Conservation (phyloP, 1,139 yeast species). For the Geotrichum cucujoidarum region DNA sequence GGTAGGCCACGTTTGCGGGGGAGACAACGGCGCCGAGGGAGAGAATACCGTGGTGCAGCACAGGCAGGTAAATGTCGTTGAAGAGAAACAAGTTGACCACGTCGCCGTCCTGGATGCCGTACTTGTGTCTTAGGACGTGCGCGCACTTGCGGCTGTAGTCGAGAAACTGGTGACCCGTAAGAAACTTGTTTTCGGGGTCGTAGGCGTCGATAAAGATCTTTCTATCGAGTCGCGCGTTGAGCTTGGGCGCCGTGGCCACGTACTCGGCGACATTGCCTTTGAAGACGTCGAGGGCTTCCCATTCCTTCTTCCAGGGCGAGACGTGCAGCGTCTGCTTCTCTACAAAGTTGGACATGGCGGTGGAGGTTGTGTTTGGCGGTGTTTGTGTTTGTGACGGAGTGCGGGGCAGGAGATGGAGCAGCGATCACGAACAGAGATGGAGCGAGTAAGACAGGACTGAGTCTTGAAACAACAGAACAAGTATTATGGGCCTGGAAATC, state of each 20-base stretch:
- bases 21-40: slow-evolving; percentile 36
- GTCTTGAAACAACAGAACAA: no score
- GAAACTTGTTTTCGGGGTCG: slow-evolving; percentile 22
- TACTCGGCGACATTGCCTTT: slow-evolving; percentile 28
- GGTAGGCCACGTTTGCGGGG: slow-evolving; percentile 38
- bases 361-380: no score
- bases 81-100: slow-evolving; percentile 34
- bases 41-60: slow-evolving; percentile 34
- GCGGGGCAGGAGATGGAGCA: no score
- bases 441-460: no score
- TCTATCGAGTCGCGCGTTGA: slow-evolving; percentile 19
- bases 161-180: slow-evolving; percentile 26
- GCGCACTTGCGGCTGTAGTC: slow-evolving; percentile 26
- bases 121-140: slow-evolving; percentile 26
- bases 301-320: slow-evolving; percentile 11
- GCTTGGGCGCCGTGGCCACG: slow-evolving; percentile 22
- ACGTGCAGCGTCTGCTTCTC: slow-evolving; percentile 6
- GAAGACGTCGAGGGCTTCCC: slow-evolving; percentile 11
- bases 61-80: slow-evolving; percentile 32
- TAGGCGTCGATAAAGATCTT: slow-evolving; percentile 29
- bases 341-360: no score
- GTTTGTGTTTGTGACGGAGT: no score
- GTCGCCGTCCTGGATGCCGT: slow-evolving; percentile 29
- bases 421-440: no score
- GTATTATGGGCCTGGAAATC: no score